Conservation (phyloP, 2,329 filamentous ascomycete species). For the Aureobasidium lini region DNA sequence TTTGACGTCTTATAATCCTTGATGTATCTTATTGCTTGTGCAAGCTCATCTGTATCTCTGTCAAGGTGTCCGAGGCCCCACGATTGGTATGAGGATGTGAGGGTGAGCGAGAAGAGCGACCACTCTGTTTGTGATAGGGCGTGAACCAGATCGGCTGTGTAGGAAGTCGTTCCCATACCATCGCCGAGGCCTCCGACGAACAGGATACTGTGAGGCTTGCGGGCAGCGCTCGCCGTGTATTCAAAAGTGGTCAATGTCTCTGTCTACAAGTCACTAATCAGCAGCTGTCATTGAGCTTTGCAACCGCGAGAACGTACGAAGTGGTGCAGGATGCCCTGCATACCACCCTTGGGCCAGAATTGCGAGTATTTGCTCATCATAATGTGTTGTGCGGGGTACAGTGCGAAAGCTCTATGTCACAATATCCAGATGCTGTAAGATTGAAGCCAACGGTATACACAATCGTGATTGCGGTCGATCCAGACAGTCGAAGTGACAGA, state of each 20-base stretch:
- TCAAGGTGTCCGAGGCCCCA: conserved; percentile 34
- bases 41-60: conserved; percentile 32
- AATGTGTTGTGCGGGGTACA: background rate
- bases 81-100: conserved; percentile 24
- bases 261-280: conserved; percentile 23
- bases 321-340: conserved; percentile 23
- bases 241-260: conserved; percentile 35
- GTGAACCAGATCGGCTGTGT: conserved; percentile 20
- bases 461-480: background rate
- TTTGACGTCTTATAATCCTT: conserved; percentile 26
- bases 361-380: conserved; percentile 18
- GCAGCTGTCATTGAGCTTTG: background rate
- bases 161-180: conserved; percentile 22
- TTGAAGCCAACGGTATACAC: background rate
- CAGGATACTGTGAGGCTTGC: conserved; percentile 22
- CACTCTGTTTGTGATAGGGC: conserved; percentile 19
- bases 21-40: conserved; percentile 23
- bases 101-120: conserved; percentile 20
- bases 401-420: background rate
- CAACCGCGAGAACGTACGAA: conserved; percentile 18
- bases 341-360: conserved; percentile 24
- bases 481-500: background rate
- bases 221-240: conserved; percentile 26
- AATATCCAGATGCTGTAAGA: background rate
- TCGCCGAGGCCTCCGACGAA: conserved; percentile 24